Evolutionary conservation across 345 rosid genomes (phyloP).

Genomic region (Clausena lansium): DNA sequence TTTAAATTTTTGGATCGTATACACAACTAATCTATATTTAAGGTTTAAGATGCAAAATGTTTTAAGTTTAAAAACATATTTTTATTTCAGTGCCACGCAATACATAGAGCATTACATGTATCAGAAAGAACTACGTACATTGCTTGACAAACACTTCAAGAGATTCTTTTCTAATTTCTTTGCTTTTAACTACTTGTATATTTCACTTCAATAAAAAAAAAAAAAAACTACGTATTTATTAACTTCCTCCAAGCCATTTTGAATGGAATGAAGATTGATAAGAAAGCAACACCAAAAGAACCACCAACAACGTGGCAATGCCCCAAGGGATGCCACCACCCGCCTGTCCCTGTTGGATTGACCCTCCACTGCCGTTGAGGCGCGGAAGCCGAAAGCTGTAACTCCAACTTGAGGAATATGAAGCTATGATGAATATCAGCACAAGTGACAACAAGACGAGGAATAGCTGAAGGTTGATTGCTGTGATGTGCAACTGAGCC

Average conservation of each 20-base stretch:
- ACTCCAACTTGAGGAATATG: slow-evolving; percentile 23
- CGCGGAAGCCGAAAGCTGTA: slow-evolving; percentile 15
- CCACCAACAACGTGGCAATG: slow-evolving; percentile 32
- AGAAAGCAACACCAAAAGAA: slow-evolving; percentile 45
- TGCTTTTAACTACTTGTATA: background rate
- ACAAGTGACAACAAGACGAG: slow-evolving; percentile 38
- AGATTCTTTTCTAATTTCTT: background rate
- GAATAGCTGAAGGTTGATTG: slow-evolving; percentile 38
- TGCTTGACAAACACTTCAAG: background rate
- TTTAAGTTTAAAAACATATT: too few relatives aligned
- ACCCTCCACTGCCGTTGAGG: background rate
- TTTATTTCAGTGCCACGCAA: background rate
- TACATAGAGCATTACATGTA: background rate
- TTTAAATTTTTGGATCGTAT: background rate
- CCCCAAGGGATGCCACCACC: slow-evolving; percentile 45
- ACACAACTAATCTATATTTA: background rate
- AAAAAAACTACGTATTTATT: background rate
- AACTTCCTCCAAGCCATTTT: slow-evolving; percentile 47
- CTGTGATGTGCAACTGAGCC: slow-evolving; percentile 30
- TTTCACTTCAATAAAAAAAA: background rate
- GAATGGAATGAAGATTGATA: slow-evolving; percentile 55
- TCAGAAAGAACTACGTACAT: background rate
- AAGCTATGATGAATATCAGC: slow-evolving; percentile 29
- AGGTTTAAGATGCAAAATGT: background rate
- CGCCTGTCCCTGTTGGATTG: background rate